A percentile compares a stretch with the other conserved stretches of the same genome.
Conservation (phyloP, 2,329 filamentous ascomycete genomes). For the Truncatella angustata region DNA sequence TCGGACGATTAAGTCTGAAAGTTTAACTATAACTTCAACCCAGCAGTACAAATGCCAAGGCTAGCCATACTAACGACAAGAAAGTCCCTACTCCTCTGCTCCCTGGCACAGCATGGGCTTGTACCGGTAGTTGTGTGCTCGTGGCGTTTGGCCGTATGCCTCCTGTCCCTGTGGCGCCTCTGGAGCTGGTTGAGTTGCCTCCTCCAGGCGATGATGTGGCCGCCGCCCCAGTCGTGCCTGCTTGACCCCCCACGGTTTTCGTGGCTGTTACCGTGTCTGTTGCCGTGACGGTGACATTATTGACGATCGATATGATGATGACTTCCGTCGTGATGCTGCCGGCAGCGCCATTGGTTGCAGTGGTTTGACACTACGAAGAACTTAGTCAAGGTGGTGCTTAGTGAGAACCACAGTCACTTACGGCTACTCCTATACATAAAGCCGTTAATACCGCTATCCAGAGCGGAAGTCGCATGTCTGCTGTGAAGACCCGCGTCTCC, state of each 20-base stretch:
- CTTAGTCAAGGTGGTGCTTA: not conserved
- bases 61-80: not conserved
- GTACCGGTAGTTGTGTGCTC: not conserved
- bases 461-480: not conserved
- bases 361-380: not conserved
- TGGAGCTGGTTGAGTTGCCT: not conserved
- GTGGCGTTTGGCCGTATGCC: not conserved
- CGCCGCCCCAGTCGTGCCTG: not conserved
- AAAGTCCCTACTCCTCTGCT: not conserved
- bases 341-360: not conserved
- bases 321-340: not conserved
- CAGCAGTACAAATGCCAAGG: not conserved
- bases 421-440: not conserved
- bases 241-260: not conserved
- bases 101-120: not conserved
- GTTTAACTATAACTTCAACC: not conserved
- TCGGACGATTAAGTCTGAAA: too few relatives aligned
- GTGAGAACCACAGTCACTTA: not conserved
- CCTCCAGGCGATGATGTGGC: not conserved
- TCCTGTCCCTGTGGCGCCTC: not conserved
- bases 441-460: not conserved
- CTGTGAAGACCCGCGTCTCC: not conserved
- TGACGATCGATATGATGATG: not conserved
- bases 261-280: constrained; percentile 1
- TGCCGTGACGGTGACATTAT: not conserved